phyloP scores from a whole-genome alignment of 441 rosid genomes.

The Adansonia grandidieri region DNA sequence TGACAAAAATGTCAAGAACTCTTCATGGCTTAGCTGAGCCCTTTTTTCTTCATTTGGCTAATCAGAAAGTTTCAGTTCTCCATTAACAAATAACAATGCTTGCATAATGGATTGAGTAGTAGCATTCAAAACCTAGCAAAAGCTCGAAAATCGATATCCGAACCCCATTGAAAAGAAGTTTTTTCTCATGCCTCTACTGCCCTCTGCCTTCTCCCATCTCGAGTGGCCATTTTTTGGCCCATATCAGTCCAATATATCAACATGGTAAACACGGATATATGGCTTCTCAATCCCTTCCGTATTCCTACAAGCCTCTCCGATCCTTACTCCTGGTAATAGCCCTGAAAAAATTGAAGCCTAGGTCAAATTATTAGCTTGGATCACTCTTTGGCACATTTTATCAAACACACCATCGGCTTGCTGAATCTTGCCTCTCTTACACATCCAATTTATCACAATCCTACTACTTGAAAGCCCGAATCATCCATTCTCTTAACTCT shows the following conservation, averaged over 20 bases:
- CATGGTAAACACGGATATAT: constrained; percentile 69
- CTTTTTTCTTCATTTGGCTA: too few species aligned
- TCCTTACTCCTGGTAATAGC: constrained; percentile 54
- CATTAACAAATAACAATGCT: too few species aligned
- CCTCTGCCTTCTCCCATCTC: constrained; percentile 71
- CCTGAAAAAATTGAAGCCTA: constrained; percentile 59
- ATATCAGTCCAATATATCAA: constrained; percentile 72
- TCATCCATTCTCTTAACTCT: constrained; percentile 48
- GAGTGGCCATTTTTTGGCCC: constrained; percentile 83
- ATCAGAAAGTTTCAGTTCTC: too few species aligned
- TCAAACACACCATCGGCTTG: constrained; percentile 56
- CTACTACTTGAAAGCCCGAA: constrained; percentile 67
- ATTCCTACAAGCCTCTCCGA: constrained; percentile 54
- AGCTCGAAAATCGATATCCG: too few species aligned
- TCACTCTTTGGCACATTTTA: constrained; percentile 71
- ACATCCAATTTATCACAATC: constrained; percentile 70
- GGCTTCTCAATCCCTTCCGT: constrained; percentile 49
- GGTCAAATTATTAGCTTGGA: constrained; percentile 50
- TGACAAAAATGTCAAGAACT: too few species aligned
- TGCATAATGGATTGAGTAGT: background rate
- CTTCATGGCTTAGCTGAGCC: too few species aligned
- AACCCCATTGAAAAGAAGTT: background rate
- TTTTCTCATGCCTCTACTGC: constrained; percentile 27
- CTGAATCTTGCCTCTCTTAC: constrained; percentile 60
- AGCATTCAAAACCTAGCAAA: background rate